Conservation (phyloP, 805 yeast genomes). For the Schwanniomyces polymorphus region DNA sequence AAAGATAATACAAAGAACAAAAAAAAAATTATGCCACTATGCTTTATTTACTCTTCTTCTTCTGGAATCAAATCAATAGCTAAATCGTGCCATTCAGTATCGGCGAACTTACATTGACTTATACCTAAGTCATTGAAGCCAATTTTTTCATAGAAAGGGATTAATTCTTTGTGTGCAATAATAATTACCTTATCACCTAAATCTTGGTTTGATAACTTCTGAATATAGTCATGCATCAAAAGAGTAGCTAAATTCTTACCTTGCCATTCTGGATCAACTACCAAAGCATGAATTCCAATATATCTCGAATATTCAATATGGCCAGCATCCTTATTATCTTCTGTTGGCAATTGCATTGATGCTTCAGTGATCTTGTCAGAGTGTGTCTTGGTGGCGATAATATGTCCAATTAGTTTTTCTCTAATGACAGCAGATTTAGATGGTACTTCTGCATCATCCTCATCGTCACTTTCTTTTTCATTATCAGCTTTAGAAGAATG, state of each 20-base stretch:
- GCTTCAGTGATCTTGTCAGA: constrained; percentile 52
- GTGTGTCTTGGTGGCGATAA: constrained; percentile 71
- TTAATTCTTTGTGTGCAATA: constrained; percentile 66
- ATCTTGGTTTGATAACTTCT: constrained; percentile 83
- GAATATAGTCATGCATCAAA: constrained; percentile 84
- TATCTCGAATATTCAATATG: constrained; percentile 74
- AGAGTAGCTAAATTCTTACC: constrained; percentile 82
- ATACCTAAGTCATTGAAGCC: constrained; percentile 76
- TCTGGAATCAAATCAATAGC: constrained; percentile 45
- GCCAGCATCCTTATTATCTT: constrained; percentile 41
- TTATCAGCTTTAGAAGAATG: constrained; percentile 11
- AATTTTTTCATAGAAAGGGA: constrained; percentile 76
- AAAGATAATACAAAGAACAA: neutral
- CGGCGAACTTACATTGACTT: constrained; percentile 60
- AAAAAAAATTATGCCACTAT: neutral
- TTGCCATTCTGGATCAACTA: constrained; percentile 73
- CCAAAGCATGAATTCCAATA: constrained; percentile 83
- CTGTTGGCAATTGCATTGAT: constrained; percentile 60
- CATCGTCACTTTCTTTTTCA: constrained; percentile 25
- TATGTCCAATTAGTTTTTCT: constrained; percentile 76
- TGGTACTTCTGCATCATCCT: constrained; percentile 42
- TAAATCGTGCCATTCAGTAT: constrained; percentile 62
- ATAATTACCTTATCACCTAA: constrained; percentile 77
- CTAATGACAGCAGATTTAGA: constrained; percentile 48
- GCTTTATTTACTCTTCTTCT: constrained; percentile 30